phyloP scores from a whole-genome alignment of 164 flowering plant species.

The Stephania japonica region DNA sequence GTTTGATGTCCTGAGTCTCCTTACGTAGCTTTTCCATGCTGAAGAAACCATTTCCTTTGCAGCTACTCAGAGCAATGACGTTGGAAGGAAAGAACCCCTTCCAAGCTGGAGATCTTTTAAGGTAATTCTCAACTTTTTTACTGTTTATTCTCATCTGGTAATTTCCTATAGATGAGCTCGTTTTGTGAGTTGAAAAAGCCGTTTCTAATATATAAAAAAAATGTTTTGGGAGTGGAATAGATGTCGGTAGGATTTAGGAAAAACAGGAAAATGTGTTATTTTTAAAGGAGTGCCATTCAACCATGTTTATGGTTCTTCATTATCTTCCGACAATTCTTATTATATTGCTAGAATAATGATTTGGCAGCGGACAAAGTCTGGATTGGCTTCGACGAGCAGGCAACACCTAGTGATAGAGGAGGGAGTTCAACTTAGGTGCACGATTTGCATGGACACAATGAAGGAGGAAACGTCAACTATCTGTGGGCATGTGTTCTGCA shows the following conservation, averaged over 20 bases:
- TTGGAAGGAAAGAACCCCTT: constrained; percentile 12
- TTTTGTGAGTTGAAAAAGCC: neutral
- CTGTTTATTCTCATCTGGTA: neutral
- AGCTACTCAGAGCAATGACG: constrained; percentile 8
- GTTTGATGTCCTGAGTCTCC: neutral
- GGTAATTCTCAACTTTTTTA: constrained; percentile 8
- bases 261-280: neutral
- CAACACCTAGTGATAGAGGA: constrained; percentile 4
- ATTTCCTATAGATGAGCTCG: neutral
- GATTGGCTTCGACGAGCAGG: constrained; percentile 18
- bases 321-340: neutral
- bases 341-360: neutral
- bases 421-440: constrained; percentile 27
- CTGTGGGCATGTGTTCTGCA: constrained; percentile 57
- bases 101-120: constrained; percentile 16
- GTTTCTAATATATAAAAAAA: no score
- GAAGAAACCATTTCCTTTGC: constrained; percentile 5
- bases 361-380: constrained; percentile 16
- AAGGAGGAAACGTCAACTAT: constrained; percentile 40
- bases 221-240: no score
- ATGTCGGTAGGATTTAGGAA: no score
- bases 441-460: constrained; percentile 43
- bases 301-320: neutral
- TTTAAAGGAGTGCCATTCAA: no score
- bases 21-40: constrained; percentile 3